Evolutionary conservation across 805 yeast genomes (phyloP).

Genomic region (Pichia gijzeniarum): DNA sequence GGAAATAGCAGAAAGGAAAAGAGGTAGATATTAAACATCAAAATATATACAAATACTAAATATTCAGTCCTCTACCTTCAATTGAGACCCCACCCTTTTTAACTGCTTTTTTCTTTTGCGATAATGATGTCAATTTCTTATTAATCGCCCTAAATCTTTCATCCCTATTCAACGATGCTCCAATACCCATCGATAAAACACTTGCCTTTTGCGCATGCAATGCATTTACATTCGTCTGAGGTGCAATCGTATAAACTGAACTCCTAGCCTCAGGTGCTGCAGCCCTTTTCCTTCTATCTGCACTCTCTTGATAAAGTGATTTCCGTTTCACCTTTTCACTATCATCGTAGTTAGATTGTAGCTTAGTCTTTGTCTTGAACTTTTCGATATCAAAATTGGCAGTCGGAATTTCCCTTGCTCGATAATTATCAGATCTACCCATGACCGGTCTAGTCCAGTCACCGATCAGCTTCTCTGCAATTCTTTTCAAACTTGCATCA

Average conservation of each 20-base stretch:
- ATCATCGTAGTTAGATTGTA: slow-evolving; percentile 26
- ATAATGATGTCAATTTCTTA: slow-evolving; percentile 44
- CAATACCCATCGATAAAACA: slow-evolving; percentile 38
- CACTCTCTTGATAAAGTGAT: slow-evolving; percentile 80
- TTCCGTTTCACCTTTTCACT: slow-evolving; percentile 31
- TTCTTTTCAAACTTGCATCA: slow-evolving; percentile 76
- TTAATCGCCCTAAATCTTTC: slow-evolving; percentile 79
- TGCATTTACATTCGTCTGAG: slow-evolving; percentile 55
- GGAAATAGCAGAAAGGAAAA: too few relatives aligned
- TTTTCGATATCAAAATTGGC: slow-evolving; percentile 60
- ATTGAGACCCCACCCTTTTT: slow-evolving; percentile 73
- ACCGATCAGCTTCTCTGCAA: slow-evolving; percentile 86
- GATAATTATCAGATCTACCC: slow-evolving; percentile 90
- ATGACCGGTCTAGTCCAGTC: slow-evolving; percentile 98
- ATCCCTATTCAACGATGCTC: slow-evolving; percentile 50
- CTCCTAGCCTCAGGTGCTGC: slow-evolving; percentile 92
- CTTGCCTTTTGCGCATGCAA: slow-evolving; percentile 38
- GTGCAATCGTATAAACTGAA: slow-evolving; percentile 86
- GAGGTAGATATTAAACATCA: too few relatives aligned
- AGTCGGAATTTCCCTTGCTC: slow-evolving; percentile 71
- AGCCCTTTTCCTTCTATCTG: slow-evolving; percentile 87
- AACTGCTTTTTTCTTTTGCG: slow-evolving; percentile 40
- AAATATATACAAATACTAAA: slow-evolving; percentile 1
- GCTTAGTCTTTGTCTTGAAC: slow-evolving; percentile 37
- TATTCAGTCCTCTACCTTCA: slow-evolving; percentile 54